Evolutionary conservation across 371 early-diverging fungal species (phyloP), one percentile per base, ranked within the genome.

Genomic region (Blakeslea trispora): DNA sequence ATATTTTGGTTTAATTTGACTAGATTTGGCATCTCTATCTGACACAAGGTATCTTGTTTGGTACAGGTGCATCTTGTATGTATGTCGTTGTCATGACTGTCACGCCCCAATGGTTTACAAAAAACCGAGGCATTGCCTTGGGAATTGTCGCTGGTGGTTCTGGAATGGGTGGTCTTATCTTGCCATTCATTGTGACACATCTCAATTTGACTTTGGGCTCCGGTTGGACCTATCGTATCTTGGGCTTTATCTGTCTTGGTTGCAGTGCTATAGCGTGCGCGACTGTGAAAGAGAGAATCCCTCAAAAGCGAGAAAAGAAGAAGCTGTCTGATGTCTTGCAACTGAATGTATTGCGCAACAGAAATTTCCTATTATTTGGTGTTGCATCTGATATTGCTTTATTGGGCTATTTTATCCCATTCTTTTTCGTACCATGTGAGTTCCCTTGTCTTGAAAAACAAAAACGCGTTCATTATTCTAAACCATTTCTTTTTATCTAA

Each of bases 91-190:
- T 50, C 15, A 74, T 86, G 63, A 48, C 76, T 6, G 66, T 90
- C 1, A 79, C 89, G 0, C 67, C 89, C 0, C 93, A 91, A 53
- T 93, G 90, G 90, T 93, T 93, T 63, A 62, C 55, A 15, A 78
- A 77, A 19, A 64, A 74, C 11, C 76, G 91, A 7, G 89, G 90
- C 0, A 51, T 93, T 34, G 92, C 89, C 6, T 72, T 86, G 0
- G 94, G 92, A 8, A 68, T 93, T 1, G 84, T 86, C n/a, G 81
- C 87, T 34, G 76, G 88, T 61, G 94, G 94, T n/a, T 79, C 84
- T 7, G 94, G 94, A 2, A 66, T 91, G 24, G 94, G 94, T 22
- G 92, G 92, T 2, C 72, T 92, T 3, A 74, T 84, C 15, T 62
- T 91, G 48, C 80, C 87, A 0, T 86, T 88, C 14, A 63, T 91